phyloP scores from a whole-genome alignment of 371 early-diverging fungal genomes.

The Saksenaea oblongispora region DNA sequence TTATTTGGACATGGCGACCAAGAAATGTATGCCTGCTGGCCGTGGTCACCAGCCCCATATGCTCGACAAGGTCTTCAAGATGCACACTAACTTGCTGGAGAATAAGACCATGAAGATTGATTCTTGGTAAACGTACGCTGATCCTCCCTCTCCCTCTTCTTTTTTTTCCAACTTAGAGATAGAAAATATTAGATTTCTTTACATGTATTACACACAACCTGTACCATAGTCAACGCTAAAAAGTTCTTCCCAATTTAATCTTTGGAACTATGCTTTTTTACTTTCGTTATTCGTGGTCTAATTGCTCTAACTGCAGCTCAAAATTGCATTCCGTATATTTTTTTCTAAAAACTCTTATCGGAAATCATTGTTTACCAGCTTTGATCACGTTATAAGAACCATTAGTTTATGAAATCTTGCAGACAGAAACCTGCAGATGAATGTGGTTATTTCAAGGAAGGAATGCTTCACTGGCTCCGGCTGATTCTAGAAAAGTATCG shows the following conservation, averaged over 20 bases:
- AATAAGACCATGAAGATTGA: conserved; percentile 60
- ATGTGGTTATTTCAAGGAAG: no score
- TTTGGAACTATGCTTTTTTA: background rate
- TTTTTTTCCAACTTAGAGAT: background rate
- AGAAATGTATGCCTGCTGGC: conserved; percentile 51
- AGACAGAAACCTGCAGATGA: no score
- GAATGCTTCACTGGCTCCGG: no score
- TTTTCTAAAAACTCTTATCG: no score
- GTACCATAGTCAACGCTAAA: background rate
- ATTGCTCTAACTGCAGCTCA: no score
- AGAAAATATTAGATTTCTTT: background rate
- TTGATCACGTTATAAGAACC: no score
- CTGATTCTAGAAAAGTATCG: no score
- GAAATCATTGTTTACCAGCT: no score
- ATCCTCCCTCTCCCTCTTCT: background rate
- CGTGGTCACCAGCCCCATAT: conserved; percentile 58
- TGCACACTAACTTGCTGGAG: conserved; percentile 55
- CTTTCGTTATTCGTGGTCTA: background rate
- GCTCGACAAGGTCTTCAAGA: conserved; percentile 58
- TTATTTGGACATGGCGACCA: conserved; percentile 52
- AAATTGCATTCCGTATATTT: no score
- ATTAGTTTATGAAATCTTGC: no score
- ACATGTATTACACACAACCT: background rate
- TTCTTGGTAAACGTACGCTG: conserved; percentile 40
- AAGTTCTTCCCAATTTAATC: background rate